phyloP scores from a whole-genome alignment of 495 filamentous ascomycete genomes.

The Xylaria flabelliformis region DNA sequence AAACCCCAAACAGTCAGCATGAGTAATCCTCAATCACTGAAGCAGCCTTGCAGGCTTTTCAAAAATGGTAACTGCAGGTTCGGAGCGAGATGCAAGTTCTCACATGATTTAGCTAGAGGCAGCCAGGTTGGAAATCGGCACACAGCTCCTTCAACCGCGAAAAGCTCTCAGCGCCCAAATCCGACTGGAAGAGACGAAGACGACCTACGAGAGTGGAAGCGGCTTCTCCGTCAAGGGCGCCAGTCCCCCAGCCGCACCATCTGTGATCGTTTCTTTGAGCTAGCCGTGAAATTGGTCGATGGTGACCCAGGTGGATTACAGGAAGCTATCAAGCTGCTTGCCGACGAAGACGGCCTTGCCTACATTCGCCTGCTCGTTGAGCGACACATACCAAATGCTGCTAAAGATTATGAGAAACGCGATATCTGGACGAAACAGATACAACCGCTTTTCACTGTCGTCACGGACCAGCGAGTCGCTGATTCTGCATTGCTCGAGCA shows the following conservation, averaged over 20 bases:
- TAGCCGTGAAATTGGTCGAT: conserved; percentile 43
- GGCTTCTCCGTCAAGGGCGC: conserved; percentile 32
- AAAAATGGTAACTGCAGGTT: conserved; percentile 30
- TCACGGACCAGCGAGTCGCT: conserved; percentile 41
- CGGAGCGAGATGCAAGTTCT: conserved; percentile 33
- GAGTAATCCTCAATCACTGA: neutral
- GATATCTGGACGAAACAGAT: conserved; percentile 38
- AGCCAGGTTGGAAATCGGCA: neutral
- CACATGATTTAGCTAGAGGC: conserved; percentile 24
- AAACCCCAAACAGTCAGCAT: conserved; percentile 1
- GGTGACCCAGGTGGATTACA: conserved; percentile 43
- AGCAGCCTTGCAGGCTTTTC: neutral
- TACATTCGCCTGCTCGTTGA: conserved; percentile 45
- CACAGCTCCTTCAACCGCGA: neutral
- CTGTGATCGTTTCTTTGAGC: conserved; percentile 40
- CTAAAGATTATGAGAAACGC: neutral
- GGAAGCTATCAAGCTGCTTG: conserved; percentile 43
- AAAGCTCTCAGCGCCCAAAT: conserved; percentile 16
- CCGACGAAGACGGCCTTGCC: conserved; percentile 42
- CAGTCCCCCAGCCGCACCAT: conserved; percentile 17
- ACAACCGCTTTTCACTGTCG: conserved; percentile 38
- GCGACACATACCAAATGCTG: conserved; percentile 32
- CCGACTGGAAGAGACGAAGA: conserved; percentile 22
- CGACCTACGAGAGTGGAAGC: conserved; percentile 39
- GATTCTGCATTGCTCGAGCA: conserved; percentile 45